Conservation (phyloP, 2,329 filamentous ascomycete species). For the Claviceps quebecensis region DNA sequence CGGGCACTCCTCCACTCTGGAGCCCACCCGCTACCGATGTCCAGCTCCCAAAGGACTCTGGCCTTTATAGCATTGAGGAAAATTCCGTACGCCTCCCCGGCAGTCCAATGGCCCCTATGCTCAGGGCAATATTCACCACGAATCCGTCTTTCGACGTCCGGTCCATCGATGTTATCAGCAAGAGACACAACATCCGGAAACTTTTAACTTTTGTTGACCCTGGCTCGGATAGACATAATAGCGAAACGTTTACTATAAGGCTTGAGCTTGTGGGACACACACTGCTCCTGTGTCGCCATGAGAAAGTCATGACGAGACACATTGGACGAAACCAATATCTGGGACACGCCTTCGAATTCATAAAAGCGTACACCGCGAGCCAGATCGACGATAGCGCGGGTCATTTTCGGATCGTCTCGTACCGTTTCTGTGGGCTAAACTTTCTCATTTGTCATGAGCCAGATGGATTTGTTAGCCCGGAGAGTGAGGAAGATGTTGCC, state of each 20-base stretch:
- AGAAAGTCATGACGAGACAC: slow-evolving; percentile 15
- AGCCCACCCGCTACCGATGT: slow-evolving; percentile 12
- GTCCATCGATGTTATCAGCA: slow-evolving; percentile 27
- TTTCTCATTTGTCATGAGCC: slow-evolving; percentile 29
- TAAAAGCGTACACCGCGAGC: slow-evolving; percentile 26
- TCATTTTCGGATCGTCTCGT: slow-evolving; percentile 31
- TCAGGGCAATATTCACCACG: slow-evolving; percentile 25
- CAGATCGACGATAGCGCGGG: slow-evolving; percentile 24
- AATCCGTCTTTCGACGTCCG: slow-evolving; percentile 25
- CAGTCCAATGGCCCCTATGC: slow-evolving; percentile 31
- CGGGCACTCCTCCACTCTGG: slow-evolving; percentile 25
- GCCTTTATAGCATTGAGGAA: slow-evolving; percentile 27
- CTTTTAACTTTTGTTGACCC: slow-evolving; percentile 29
- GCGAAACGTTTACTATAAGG: slow-evolving; percentile 25
- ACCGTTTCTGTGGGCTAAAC: slow-evolving; percentile 25
- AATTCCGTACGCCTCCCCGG: slow-evolving; percentile 30
- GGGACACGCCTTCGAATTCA: slow-evolving; percentile 30
- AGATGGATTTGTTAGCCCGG: slow-evolving; percentile 23
- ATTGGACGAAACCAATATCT: slow-evolving; percentile 22
- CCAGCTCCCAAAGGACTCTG: slow-evolving; percentile 22
- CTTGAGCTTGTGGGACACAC: slow-evolving; percentile 25
- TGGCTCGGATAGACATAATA: slow-evolving; percentile 7
- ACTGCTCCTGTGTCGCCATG: slow-evolving; percentile 22
- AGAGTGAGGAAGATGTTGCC: too few relatives aligned
- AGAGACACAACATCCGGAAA: slow-evolving; percentile 34